Evolutionary conservation across 192 early-diverging fungal species (phyloP), one percentile per base, ranked within the genome.

Genomic region (Umbelopsis isabellina): DNA sequence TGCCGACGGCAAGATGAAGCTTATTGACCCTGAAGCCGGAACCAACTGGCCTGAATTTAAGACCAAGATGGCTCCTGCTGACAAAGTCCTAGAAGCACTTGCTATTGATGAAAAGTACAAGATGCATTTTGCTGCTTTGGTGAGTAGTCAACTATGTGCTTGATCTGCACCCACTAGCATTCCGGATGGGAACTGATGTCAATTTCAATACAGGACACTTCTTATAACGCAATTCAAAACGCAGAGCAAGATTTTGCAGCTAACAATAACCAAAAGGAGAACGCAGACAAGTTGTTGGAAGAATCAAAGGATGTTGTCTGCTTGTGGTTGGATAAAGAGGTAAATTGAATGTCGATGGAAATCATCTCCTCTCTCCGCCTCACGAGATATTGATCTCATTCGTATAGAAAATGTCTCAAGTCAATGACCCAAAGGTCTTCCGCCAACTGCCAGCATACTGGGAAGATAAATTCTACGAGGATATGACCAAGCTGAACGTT

Each of bases 351-450:
- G n/a, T n/a, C 16, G 9, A 35, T 20, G 23, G 23, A 49, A 16
- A 69, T 69, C 21, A 16, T 52, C 21, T 30, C 48, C 68, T 52
- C 74, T 75, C 64, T 44, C 58, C 15, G 27, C 27, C 27, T 3
- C 1, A 30, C 27, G 27, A 30, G 27, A 53, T 79, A 23, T n/a
- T 46, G 66, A 12, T 67, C 30, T 15, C 45, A 2, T 0, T 20
- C 35, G n/a, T 35, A 21, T 71, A 86, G 81, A 68, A 87, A 67
- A 86, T 83, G 46, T 16, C 66, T 27, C 80, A 88, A 10, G 91
- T 99, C 53, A 97, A 90, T 11, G 95, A 99, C 75, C 95, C 86
- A 30, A 87, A 85, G 49, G 79, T 97, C n/a, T 99, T 95, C 85
- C 91, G 94, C 46, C 92, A 98, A 47, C 85, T 95, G 67, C 91